A percentile compares a stretch with the other conserved stretches of the same genome.
phyloP scores from a whole-genome alignment of 345 rosid genomes.

The Camelina laxa region DNA sequence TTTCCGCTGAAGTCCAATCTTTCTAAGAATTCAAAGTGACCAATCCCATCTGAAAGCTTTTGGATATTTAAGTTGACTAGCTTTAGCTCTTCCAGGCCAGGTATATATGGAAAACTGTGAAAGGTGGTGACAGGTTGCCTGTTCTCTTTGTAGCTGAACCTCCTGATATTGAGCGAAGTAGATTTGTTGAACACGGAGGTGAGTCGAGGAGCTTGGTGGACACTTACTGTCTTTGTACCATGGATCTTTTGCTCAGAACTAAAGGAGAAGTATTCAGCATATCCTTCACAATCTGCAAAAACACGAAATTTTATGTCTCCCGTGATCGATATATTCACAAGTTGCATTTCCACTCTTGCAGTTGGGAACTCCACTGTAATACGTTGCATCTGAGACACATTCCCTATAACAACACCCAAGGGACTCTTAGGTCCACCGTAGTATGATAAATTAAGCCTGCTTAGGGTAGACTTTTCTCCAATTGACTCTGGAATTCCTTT shows the following conservation, averaged over 20 bases:
- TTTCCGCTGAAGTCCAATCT: conserved; percentile 23
- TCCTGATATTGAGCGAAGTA: too few relatives aligned
- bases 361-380: conserved; percentile 9
- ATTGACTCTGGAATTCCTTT: background rate
- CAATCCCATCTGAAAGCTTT: too few relatives aligned
- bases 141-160: too few relatives aligned
- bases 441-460: background rate
- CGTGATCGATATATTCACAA: background rate
- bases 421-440: background rate
- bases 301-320: background rate
- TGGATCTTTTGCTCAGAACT: background rate
- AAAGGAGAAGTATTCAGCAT: conserved; percentile 17
- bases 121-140: too few relatives aligned
- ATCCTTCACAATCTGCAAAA: background rate
- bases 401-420: background rate
- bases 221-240: too few relatives aligned
- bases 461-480: background rate
- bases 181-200: too few relatives aligned
- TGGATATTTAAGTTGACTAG: too few relatives aligned
- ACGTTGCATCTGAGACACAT: background rate
- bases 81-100: too few relatives aligned
- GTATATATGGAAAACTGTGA: too few relatives aligned
- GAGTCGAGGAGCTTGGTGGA: too few relatives aligned
- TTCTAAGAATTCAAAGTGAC: background rate
- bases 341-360: background rate